phyloP scores from a whole-genome alignment of 176 grass and related monocot genomes.

The Pharus latifolius region DNA sequence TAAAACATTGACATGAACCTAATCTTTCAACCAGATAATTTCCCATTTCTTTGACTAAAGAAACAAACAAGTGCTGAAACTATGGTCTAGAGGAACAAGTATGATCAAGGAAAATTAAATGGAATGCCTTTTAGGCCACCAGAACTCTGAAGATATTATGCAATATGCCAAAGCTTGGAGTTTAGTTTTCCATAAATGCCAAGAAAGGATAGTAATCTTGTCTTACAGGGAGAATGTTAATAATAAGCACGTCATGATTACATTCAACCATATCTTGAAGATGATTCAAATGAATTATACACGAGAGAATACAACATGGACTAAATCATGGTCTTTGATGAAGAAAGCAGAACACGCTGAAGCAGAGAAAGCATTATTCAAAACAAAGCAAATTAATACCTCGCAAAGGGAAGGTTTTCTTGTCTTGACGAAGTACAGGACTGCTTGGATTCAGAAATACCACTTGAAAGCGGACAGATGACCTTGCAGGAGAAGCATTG shows the following conservation, averaged over 20 bases:
- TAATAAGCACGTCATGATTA: not conserved
- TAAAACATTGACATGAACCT: not conserved
- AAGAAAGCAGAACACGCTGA: not conserved
- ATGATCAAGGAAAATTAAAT: not conserved
- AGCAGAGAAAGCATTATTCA: not conserved
- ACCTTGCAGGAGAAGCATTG: not conserved
- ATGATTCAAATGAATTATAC: not conserved
- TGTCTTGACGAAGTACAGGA: conserved; percentile 4
- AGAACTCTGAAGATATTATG: not conserved
- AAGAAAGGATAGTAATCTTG: not conserved
- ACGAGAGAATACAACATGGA: not conserved
- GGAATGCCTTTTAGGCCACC: not conserved
- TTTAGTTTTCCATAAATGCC: not conserved
- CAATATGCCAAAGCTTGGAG: not conserved
- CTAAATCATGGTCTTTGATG: not conserved
- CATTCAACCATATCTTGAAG: not conserved
- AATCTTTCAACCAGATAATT: not conserved
- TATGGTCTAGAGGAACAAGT: not conserved
- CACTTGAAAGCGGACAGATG: not conserved
- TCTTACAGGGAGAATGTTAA: not conserved
- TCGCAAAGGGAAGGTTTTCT: conserved; percentile 10
- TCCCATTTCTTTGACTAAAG: not conserved
- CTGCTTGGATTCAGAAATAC: conserved; percentile 16
- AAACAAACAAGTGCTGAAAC: not conserved
- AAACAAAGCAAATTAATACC: conserved; percentile 10